Evolutionary conservation across 1,284 basidiomycete species (phyloP).

Genomic region (Cystobasidiaceae sp.): DNA sequence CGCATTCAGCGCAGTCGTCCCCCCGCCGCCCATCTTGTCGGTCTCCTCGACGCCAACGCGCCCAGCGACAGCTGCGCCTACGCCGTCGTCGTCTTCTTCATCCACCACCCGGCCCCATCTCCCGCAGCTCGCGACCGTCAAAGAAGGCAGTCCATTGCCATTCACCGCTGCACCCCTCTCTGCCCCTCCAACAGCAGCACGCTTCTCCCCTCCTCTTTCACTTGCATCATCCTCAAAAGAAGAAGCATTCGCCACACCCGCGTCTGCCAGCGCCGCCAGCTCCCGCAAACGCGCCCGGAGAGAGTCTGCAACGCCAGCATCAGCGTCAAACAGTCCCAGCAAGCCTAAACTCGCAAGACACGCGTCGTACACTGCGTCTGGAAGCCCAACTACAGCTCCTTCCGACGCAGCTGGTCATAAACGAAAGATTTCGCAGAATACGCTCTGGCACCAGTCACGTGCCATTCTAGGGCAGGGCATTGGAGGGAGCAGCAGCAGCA

Average conservation of each 20-base stretch:
- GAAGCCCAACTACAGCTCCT: neutral
- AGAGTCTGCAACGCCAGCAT: neutral
- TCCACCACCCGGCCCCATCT: too few species aligned
- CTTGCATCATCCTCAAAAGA: neutral
- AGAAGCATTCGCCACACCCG: constrained; percentile 12
- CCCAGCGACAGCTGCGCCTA: constrained; percentile 4
- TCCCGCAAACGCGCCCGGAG: too few species aligned
- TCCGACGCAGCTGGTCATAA: neutral
- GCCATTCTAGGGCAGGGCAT: constrained; percentile 22
- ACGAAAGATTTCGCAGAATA: constrained; percentile 26
- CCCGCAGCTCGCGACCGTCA: too few species aligned
- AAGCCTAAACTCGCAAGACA: neutral
- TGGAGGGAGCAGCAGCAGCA: neutral
- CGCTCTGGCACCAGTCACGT: constrained; percentile 28
- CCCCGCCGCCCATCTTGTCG: neutral
- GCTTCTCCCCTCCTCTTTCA: constrained; percentile 6
- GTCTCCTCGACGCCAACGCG: neutral
- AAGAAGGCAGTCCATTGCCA: too few species aligned
- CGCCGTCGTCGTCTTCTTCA: too few species aligned
- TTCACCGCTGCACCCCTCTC: neutral
- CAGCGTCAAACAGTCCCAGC: neutral
- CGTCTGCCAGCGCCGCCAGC: too few species aligned
- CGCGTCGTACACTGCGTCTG: neutral
- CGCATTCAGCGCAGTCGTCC: neutral
- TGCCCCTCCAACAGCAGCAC: constrained; percentile 8